A percentile compares a stretch with the other conserved stretches of the same genome.
Evolutionary conservation across 176 grass and related monocot species (phyloP).

Genomic region (Paspalum vaginatum): DNA sequence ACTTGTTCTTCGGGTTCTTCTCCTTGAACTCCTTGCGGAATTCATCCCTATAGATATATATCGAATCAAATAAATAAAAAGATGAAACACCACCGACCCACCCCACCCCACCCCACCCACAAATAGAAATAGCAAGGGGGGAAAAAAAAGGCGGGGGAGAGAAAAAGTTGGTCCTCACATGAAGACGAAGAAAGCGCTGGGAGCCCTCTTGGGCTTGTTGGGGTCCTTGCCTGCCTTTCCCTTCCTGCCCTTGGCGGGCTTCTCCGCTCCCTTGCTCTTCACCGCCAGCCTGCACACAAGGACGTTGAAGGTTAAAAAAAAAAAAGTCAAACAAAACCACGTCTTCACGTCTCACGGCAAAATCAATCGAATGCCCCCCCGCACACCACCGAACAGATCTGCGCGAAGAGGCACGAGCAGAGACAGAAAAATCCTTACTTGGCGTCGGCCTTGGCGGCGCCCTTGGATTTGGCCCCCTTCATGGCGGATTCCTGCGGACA

Average conservation of each 20-base stretch:
- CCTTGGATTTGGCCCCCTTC: slow-evolving; percentile 82
- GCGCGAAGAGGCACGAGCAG: too few relatives aligned
- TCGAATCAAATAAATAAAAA: not conserved
- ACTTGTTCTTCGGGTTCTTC: slow-evolving; percentile 95
- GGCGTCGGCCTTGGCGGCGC: slow-evolving; percentile 65
- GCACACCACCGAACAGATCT: not conserved
- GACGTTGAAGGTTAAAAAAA: accelerated
- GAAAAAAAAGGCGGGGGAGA: not conserved
- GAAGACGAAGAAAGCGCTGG: slow-evolving; percentile 93
- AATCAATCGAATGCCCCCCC: slow-evolving; percentile 2
- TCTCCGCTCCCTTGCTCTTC: slow-evolving; percentile 68
- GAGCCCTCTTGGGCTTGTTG: slow-evolving; percentile 90
- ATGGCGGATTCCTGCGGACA: slow-evolving; percentile 48
- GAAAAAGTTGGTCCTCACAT: slow-evolving; percentile 41
- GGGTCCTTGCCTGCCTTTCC: slow-evolving; percentile 80
- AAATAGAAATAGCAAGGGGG: not conserved
- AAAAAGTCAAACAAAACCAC: not conserved
- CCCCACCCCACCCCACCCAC: too few relatives aligned
- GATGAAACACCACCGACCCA: not conserved
- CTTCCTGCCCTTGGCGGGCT: slow-evolving; percentile 57
- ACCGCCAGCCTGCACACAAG: slow-evolving; percentile 51
- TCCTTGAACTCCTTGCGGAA: slow-evolving; percentile 94
- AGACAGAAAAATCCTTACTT: slow-evolving; percentile 39
- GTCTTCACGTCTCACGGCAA: too few relatives aligned
- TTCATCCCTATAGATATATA: slow-evolving; percentile 56